Percentiles rank a stretch among this genome's conserved stretches.
phyloP scores from a whole-genome alignment of 2,329 filamentous ascomycete genomes.

The Aspergillus uvarum region DNA sequence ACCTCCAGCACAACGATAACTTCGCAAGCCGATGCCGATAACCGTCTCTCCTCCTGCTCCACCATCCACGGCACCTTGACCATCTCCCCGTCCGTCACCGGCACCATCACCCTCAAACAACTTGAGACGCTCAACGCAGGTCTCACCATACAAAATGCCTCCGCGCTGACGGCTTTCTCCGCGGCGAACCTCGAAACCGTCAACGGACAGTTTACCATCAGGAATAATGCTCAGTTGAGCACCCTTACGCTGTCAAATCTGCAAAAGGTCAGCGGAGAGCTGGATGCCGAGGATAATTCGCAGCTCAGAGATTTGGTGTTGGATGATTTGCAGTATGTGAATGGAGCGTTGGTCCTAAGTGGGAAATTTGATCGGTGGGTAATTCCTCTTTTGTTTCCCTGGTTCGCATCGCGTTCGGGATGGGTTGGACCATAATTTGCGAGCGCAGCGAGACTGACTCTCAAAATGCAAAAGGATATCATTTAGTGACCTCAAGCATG shows the following conservation, averaged over 20 bases:
- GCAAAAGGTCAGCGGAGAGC: conserved; percentile 17
- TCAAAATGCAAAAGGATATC: conserved; percentile 21
- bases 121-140: background rate
- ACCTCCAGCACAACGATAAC: background rate
- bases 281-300: conserved; percentile 25
- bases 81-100: background rate
- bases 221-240: background rate
- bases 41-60: background rate
- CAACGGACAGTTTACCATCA: background rate
- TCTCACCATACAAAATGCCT: background rate
- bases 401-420: no score
- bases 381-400: background rate
- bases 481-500: conserved; percentile 24
- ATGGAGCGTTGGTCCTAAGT: conserved; percentile 22
- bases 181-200: background rate
- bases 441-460: background rate
- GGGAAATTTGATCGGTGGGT: conserved; percentile 27
- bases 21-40: background rate
- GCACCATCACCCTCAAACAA: background rate
- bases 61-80: conserved; percentile 1
- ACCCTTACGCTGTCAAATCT: conserved; percentile 15
- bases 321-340: conserved; percentile 23
- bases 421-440: background rate
- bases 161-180: background rate
- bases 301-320: conserved; percentile 22